These are phyloP conservation scores for Phytophthora colocasiae DNA, from an alignment of 352 stramenopile species.

Conservation along the genomic window DNA sequence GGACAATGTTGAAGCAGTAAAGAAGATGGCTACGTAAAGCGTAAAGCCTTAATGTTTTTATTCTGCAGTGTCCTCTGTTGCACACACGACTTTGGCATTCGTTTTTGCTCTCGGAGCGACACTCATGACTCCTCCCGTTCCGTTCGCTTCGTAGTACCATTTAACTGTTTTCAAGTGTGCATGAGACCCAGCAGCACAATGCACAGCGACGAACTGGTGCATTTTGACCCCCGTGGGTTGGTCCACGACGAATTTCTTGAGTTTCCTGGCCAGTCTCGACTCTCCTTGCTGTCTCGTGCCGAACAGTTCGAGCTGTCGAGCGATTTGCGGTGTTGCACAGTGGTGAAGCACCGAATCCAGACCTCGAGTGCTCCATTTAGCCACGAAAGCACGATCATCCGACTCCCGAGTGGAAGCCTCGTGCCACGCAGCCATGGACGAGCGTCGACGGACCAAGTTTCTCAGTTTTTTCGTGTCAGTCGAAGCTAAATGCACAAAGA, in stretches of 20 bases:
- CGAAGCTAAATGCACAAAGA: constrained; percentile 29
- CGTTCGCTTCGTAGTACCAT: constrained; percentile 29
- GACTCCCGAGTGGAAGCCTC: constrained; percentile 13
- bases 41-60: background rate
- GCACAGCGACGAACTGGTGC: constrained; percentile 33
- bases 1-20: too few relatives aligned
- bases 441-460: background rate
- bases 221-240: constrained; percentile 17
- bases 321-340: constrained; percentile 39
- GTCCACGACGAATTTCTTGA: constrained; percentile 28
- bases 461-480: constrained; percentile 19
- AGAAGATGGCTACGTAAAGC: too few relatives aligned
- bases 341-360: constrained; percentile 40
- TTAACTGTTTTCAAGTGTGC: constrained; percentile 28
- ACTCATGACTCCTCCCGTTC: constrained; percentile 26
- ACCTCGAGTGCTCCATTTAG: constrained; percentile 30
- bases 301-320: constrained; percentile 33
- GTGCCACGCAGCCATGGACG: constrained; percentile 3
- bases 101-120: constrained; percentile 12
- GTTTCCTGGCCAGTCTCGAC: background rate
- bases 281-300: constrained; percentile 5
- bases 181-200: constrained; percentile 30
- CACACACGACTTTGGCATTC: constrained; percentile 15
- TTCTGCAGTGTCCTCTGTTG: constrained; percentile 1
- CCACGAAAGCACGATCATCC: constrained; percentile 30